Evolutionary conservation across 495 filamentous ascomycete species (phyloP), one percentile per base, ranked within the genome.

Genomic region (Penicillium maclennaniae): DNA sequence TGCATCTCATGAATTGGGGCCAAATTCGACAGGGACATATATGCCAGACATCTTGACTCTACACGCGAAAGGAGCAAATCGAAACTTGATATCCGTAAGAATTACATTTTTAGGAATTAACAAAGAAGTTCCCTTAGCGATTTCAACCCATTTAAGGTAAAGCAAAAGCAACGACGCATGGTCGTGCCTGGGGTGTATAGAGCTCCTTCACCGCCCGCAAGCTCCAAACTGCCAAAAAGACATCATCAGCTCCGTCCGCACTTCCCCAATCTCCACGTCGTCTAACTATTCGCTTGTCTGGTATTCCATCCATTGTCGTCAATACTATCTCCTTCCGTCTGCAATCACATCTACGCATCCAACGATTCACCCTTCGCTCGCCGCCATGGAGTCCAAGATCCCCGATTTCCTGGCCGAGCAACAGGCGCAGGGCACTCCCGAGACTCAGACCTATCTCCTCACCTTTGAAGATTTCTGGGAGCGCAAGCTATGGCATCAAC

Each of bases 401-500:
- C 79, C 90, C 66, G 88, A 96, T 73, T 92, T 96, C 77, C 87
- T 99, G 51, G 81, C 80, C 51, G 87, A 92, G 51, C 89, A 93
- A 78, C 88, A 92, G 68, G 83, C 87, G 62, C 72, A 80, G 68
- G 87, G 91, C 64, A 89, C 92, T 50, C 87, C 88, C 51, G 87
- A 95, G 65, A 81, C 93, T 47, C 92, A 97, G 70, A 79, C 84
- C 62, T 81, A 86, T 61, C 91, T 96, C 74, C 82, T 97, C 58
- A 85, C 85, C 54, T 96, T 97, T 56, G 93, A 99, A 81, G 91
- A 96, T 69, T 88, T 82, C 70, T 97, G 93, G 95, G 93, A 99
- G 77, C 87, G 93, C 55, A 95, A 95, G 75, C 82, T 99, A 74
- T 99, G 93, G 93, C 95, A 99, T 73, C 91, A 99, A 72, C 91